Conservation (phyloP, 1,284 basidiomycete species). For the Trichosporon ovoides region DNA sequence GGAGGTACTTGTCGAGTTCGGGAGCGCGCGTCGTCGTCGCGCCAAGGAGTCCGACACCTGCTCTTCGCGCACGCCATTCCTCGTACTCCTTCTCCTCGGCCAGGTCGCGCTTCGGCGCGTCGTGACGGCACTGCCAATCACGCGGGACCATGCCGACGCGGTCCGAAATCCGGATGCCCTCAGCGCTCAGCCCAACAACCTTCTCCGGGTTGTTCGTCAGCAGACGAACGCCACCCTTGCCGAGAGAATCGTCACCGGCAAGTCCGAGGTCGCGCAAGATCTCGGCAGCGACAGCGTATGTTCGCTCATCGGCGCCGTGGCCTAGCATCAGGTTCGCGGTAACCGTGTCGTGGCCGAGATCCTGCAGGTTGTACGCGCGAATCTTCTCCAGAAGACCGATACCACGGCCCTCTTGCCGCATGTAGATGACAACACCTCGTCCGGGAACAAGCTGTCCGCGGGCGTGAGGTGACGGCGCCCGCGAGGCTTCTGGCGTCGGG, state of each 20-base stretch:
- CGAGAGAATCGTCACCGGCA: slow-evolving; percentile 54
- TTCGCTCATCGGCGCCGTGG: slow-evolving; percentile 87
- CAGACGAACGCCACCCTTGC: slow-evolving; percentile 65
- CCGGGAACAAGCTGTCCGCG: slow-evolving; percentile 53
- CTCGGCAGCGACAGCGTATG: slow-evolving; percentile 84
- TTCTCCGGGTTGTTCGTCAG: slow-evolving; percentile 99
- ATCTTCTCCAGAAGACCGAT: slow-evolving; percentile 96
- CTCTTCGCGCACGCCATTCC: slow-evolving; percentile 53
- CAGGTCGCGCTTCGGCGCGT: not conserved
- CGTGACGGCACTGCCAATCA: slow-evolving; percentile 61
- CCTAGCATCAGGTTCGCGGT: slow-evolving; percentile 94
- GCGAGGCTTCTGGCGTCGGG: slow-evolving; percentile 39
- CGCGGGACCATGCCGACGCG: slow-evolving; percentile 91
- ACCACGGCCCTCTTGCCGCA: slow-evolving; percentile 95
- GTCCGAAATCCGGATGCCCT: slow-evolving; percentile 75
- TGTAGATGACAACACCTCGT: slow-evolving; percentile 91
- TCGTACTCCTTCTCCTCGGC: slow-evolving; percentile 43
- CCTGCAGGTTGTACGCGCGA: slow-evolving; percentile 95
- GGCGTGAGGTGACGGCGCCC: slow-evolving; percentile 25
- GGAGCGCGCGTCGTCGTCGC: slow-evolving; percentile 71
- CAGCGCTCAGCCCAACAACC: slow-evolving; percentile 75
- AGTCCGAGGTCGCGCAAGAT: slow-evolving; percentile 85
- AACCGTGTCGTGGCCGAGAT: slow-evolving; percentile 97
- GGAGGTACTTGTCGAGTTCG: slow-evolving; percentile 90
- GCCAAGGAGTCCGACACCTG: slow-evolving; percentile 79